Conservation (phyloP, 768 basidiomycete species). For the Coprinopsis cinerea region DNA sequence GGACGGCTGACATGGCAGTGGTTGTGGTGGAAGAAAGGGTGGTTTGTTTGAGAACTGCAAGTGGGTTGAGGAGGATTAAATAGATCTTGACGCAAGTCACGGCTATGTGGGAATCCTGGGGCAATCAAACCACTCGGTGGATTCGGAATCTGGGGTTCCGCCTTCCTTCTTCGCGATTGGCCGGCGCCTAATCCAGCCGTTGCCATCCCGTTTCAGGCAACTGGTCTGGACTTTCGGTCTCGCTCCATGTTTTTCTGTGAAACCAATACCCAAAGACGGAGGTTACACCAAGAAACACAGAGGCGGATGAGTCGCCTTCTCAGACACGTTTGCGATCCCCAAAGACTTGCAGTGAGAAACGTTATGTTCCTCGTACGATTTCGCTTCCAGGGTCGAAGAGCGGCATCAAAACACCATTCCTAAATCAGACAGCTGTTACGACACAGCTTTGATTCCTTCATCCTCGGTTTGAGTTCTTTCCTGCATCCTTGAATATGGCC, state of each 20-base stretch:
- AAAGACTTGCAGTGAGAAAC: not conserved
- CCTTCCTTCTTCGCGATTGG: too few relatives aligned
- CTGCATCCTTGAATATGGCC: too few relatives aligned
- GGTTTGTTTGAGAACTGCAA: constrained; percentile 6
- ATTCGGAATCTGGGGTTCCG: too few relatives aligned
- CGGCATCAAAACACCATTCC: not conserved
- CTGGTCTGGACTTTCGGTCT: not conserved
- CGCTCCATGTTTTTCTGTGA: not conserved
- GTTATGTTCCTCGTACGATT: constrained; percentile 3
- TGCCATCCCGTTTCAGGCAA: not conserved
- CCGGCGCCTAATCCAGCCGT: not conserved
- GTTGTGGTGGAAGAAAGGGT: constrained; percentile 9
- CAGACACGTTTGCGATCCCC: not conserved
- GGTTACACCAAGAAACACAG: too few relatives aligned
- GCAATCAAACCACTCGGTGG: constrained; percentile 4
- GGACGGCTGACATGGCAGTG: constrained; percentile 25
- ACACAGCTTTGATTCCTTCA: too few relatives aligned
- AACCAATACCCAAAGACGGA: too few relatives aligned
- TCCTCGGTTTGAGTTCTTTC: too few relatives aligned
- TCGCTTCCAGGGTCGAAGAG: not conserved
- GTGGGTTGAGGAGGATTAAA: constrained; percentile 11
- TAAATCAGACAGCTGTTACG: not conserved
- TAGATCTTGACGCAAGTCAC: constrained; percentile 17
- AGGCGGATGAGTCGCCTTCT: not conserved
- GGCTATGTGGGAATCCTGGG: constrained; percentile 24